Base-by-base conservation (phyloP, 768 basidiomycete genomes). In the Naganishia vishniacii region DNA sequence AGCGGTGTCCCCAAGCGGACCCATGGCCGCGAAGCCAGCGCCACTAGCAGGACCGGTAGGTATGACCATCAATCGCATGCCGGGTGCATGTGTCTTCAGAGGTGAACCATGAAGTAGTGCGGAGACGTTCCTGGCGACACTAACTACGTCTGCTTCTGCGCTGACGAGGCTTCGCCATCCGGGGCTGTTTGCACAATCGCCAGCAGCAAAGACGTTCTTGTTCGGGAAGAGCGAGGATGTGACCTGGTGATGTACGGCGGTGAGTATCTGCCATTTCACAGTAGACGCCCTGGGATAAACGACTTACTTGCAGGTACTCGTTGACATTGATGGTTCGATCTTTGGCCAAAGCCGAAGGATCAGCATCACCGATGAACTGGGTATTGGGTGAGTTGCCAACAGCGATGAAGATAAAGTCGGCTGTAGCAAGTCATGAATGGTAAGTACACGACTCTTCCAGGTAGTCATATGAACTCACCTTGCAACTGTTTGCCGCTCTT, bases 51-150 rank as follows among this genome's bases (percentile, higher is more conserved):
- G 31, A 42, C 65, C 65, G 11, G 46, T 25, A 20, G 65, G 65
- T 2, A 66, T 48, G 48, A 66, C 41, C 48, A 66, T 61, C 11
- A 51, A 59, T 20, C 65, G 15, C 28, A 46, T 40, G 0, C 65
- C 65, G 2, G 65, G 47, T 31, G 61, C 61, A 45, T 66, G 65
- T 13, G 53, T 56, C 65, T 62, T 61, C 49, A 62, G 31, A 9
- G 58, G n/a, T 4, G 37, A 16, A n/a, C 37, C 48, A 31, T 26
- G 25, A 18, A 61, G 31, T 16, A 11, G 25, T 9, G 65, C 48
- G 8, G 51, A 4, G 12, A 89, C 83, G 0, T 70, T 74, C n/a
- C 53, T 48, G 15, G 72, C 68, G 41, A 64, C 40, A 4, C 62
- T 63, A 12, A 59, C 53, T 3, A 60, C 67, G 31, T 69, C 69